phyloP scores from a whole-genome alignment of 805 yeast species.

The Metschnikowia amazonensis region DNA sequence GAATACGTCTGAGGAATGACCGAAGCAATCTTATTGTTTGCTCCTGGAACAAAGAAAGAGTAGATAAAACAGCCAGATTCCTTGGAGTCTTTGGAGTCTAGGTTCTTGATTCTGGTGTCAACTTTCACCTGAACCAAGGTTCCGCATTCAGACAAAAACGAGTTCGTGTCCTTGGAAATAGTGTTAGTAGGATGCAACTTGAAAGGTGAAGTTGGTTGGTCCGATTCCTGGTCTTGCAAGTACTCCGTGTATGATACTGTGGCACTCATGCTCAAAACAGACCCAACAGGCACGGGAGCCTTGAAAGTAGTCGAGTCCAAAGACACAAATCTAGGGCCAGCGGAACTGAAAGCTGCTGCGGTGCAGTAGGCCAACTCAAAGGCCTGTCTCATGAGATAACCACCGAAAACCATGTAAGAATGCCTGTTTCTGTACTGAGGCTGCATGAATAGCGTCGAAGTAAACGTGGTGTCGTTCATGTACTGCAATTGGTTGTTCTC shows the following conservation, averaged over 20 bases:
- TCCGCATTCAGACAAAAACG: slow-evolving; percentile 72
- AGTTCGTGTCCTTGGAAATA: slow-evolving; percentile 47
- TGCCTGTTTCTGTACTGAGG: slow-evolving; percentile 96
- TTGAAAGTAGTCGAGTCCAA: slow-evolving; percentile 88
- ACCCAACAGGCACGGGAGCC: slow-evolving; percentile 94
- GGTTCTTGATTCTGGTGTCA: slow-evolving; percentile 68
- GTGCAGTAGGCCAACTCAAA: slow-evolving; percentile 92
- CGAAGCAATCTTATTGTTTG: slow-evolving; percentile 48
- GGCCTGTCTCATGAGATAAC: slow-evolving; percentile 85
- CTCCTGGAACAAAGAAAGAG: slow-evolving; percentile 80
- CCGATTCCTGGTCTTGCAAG: slow-evolving; percentile 40
- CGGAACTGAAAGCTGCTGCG: slow-evolving; percentile 81
- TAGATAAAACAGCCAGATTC: slow-evolving; percentile 86
- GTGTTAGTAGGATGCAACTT: slow-evolving; percentile 57
- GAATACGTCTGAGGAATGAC: slow-evolving; percentile 84
- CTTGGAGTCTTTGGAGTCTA: slow-evolving; percentile 57
- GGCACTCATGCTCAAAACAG: slow-evolving; percentile 79
- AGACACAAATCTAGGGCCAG: slow-evolving; percentile 84
- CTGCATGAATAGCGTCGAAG: slow-evolving; percentile 86
- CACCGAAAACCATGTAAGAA: slow-evolving; percentile 93
- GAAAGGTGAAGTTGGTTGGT: slow-evolving; percentile 33
- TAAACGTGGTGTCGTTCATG: slow-evolving; percentile 68
- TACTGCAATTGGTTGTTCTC: slow-evolving; percentile 42
- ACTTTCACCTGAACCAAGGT: slow-evolving; percentile 88
- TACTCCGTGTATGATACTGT: slow-evolving; percentile 85